Conservation (phyloP, 225 moss, liverwort and hornwort species). For the Anthoceros angustus region DNA sequence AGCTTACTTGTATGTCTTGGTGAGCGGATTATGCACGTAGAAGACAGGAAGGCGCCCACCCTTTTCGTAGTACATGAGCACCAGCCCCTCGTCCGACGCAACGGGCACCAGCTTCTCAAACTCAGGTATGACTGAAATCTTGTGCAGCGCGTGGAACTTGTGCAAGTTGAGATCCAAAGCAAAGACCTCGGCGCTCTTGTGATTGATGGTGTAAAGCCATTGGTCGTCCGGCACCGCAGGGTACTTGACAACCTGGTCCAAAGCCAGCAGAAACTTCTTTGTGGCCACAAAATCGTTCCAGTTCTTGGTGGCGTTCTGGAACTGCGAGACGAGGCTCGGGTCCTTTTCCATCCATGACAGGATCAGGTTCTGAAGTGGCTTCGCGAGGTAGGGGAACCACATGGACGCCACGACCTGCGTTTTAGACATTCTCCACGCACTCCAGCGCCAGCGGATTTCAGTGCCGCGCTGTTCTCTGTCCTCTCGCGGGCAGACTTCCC, state of each 20-base stretch:
- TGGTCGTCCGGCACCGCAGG: neutral
- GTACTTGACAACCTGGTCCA: conserved; percentile 1
- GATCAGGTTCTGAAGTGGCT: neutral
- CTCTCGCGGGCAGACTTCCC: no score
- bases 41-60: conserved; percentile 2
- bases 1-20: conserved; percentile 2
- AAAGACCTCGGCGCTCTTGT: neutral
- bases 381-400: conserved; percentile 1
- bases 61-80: conserved; percentile 4
- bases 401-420: neutral
- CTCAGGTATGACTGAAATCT: neutral
- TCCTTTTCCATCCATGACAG: neutral
- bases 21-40: conserved; percentile 1
- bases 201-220: neutral
- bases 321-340: neutral
- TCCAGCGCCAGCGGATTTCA: neutral
- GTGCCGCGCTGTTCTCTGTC: no score
- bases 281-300: conserved; percentile 1
- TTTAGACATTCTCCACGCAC: neutral
- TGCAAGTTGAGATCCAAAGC: conserved; percentile 3
- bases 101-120: conserved; percentile 3
- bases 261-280: conserved; percentile 1
- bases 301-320: neutral
- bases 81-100: conserved; percentile 1
- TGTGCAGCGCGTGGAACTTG: conserved; percentile 4